Conservation (phyloP, 306 rosid genomes). For the Medicago truncatula region MtrunA17r5.0-ANR NC_053044.1:27755001-27755500, state of each 20-base stretch:
- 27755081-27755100: constrained; percentile 62
- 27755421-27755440: neutral
- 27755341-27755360: neutral
- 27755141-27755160: constrained; percentile 18
- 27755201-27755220: constrained; percentile 15
- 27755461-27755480: too few relatives aligned
- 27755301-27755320: neutral
- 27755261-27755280: neutral
- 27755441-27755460: neutral
- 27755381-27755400: neutral
- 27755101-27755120: constrained; percentile 60
- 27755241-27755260: neutral
- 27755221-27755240: constrained; percentile 18
- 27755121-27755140: constrained; percentile 50
- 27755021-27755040: constrained; percentile 49
- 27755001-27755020: constrained; percentile 63
- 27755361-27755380: neutral
- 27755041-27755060: constrained; percentile 47
- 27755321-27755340: neutral
- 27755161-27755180: constrained; percentile 7
- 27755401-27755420: neutral
- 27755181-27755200: neutral
- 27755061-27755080: constrained; percentile 53
- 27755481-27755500: too few relatives aligned
- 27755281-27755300: neutral